Evolutionary conservation across 371 early-diverging fungal genomes (phyloP).

Genomic region (Apophysomyces variabilis): DNA sequence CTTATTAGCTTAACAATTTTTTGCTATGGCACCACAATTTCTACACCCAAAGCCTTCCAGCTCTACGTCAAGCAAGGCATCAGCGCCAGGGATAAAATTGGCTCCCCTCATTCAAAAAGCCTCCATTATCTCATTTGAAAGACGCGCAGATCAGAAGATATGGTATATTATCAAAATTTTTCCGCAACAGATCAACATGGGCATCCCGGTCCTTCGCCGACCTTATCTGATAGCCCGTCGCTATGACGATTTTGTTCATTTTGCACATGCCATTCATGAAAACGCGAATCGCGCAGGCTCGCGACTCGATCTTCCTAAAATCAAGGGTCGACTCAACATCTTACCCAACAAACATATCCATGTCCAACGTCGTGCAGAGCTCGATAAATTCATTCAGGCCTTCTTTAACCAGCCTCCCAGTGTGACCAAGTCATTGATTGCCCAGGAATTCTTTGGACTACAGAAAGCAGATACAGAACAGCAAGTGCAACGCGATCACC

Average conservation of each 20-base stretch:
- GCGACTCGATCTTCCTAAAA: constrained; percentile 22
- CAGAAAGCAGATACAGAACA: constrained; percentile 26
- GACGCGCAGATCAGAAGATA: constrained; percentile 24
- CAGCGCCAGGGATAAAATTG: constrained; percentile 26
- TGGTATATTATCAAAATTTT: constrained; percentile 31
- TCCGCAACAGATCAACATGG: constrained; percentile 20
- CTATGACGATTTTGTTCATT: constrained; percentile 32
- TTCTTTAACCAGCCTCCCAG: constrained; percentile 24
- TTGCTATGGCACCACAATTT: constrained; percentile 2
- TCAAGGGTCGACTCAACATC: constrained; percentile 21
- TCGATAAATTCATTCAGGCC: constrained; percentile 30
- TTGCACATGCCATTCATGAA: constrained; percentile 26
- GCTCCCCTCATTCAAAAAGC: constrained; percentile 31
- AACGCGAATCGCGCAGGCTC: constrained; percentile 14
- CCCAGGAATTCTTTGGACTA: constrained; percentile 37
- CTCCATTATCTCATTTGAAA: constrained; percentile 20
- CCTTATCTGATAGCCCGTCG: constrained; percentile 32
- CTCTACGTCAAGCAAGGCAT: constrained; percentile 12
- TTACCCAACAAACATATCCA: constrained; percentile 24
- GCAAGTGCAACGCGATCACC: constrained; percentile 20
- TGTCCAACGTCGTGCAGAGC: constrained; percentile 27
- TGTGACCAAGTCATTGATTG: constrained; percentile 28
- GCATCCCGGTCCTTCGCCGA: constrained; percentile 14
- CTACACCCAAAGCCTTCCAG: constrained; percentile 8
- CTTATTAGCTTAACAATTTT: neutral